Evolutionary conservation across 805 yeast genomes (phyloP).

Genomic region (Starmerella vaccinii): DNA sequence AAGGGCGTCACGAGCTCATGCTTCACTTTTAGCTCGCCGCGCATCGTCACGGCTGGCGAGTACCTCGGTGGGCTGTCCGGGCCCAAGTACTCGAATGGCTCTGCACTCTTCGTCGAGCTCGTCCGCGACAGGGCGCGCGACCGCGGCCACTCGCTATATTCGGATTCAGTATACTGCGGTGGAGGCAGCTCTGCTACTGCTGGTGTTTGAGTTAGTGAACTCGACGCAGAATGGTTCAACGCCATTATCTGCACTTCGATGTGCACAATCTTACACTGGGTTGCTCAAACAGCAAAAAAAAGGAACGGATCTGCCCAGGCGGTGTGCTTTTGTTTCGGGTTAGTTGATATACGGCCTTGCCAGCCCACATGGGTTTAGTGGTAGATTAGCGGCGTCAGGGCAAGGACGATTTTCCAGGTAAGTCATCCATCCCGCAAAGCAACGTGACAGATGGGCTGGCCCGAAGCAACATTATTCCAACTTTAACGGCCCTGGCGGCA

Average conservation of each 20-base stretch:
- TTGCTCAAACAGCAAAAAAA: too few relatives aligned
- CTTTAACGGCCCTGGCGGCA: not conserved
- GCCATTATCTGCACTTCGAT: not conserved
- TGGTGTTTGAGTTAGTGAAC: too few relatives aligned
- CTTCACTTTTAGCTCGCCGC: slow-evolving; percentile 53
- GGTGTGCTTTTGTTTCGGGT: not conserved
- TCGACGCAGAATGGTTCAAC: not conserved
- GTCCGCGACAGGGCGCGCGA: not conserved
- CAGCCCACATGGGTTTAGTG: not conserved
- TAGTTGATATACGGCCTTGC: not conserved
- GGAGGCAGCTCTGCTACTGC: not conserved
- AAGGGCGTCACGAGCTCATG: slow-evolving; percentile 71
- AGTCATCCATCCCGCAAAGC: not conserved
- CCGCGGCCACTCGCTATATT: not conserved
- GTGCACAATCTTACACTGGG: not conserved
- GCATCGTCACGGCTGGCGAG: slow-evolving; percentile 51
- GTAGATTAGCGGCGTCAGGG: slow-evolving; percentile 4
- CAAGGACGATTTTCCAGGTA: not conserved
- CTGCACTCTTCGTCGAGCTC: not conserved
- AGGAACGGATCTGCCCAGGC: not conserved
- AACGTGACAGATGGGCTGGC: slow-evolving; percentile 1
- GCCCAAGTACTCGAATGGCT: not conserved
- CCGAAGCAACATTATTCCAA: not conserved
- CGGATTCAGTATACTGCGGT: not conserved
- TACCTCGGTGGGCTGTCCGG: slow-evolving; percentile 45